Percentiles rank a stretch among this genome's conserved stretches.
Conservation (phyloP, 1,284 basidiomycete species). For the Spongispora temasekensis region DNA sequence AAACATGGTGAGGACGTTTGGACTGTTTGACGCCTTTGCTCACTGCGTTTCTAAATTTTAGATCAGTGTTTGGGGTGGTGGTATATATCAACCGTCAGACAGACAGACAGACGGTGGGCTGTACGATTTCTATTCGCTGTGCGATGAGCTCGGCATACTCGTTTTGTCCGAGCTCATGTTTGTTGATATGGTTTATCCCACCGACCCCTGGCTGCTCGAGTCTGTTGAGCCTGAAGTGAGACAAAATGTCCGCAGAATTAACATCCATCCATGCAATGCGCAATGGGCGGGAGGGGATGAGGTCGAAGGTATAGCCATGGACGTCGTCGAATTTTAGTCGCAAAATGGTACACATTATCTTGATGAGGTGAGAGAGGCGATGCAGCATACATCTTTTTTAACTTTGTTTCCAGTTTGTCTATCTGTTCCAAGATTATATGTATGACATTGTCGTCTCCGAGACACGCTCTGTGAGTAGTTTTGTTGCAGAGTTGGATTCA, state of each 20-base stretch:
- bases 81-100: slow-evolving; percentile 51
- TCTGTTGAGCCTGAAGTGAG: slow-evolving; percentile 50
- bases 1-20: slow-evolving; percentile 49
- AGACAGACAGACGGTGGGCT: slow-evolving; percentile 44
- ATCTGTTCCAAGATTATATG: slow-evolving; percentile 55
- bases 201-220: slow-evolving; percentile 27
- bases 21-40: neutral
- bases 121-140: slow-evolving; percentile 59
- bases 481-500: neutral
- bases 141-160: slow-evolving; percentile 64
- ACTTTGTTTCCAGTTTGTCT: slow-evolving; percentile 42
- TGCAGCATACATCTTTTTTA: neutral
- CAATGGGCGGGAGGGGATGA: slow-evolving; percentile 68
- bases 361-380: slow-evolving; percentile 42
- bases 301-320: slow-evolving; percentile 59
- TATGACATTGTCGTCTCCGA: slow-evolving; percentile 30
- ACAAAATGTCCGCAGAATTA: slow-evolving; percentile 54
- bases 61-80: slow-evolving; percentile 64
- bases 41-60: slow-evolving; percentile 28
- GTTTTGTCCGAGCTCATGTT: slow-evolving; percentile 66
- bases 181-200: slow-evolving; percentile 59
- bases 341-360: slow-evolving; percentile 48
- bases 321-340: too few species aligned
- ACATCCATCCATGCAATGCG: slow-evolving; percentile 33
- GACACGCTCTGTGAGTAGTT: slow-evolving; percentile 45